Evolutionary conservation across 2,329 filamentous ascomycete species (phyloP), one percentile per base, ranked within the genome.

Genomic region (Penicillium vulpinum): DNA sequence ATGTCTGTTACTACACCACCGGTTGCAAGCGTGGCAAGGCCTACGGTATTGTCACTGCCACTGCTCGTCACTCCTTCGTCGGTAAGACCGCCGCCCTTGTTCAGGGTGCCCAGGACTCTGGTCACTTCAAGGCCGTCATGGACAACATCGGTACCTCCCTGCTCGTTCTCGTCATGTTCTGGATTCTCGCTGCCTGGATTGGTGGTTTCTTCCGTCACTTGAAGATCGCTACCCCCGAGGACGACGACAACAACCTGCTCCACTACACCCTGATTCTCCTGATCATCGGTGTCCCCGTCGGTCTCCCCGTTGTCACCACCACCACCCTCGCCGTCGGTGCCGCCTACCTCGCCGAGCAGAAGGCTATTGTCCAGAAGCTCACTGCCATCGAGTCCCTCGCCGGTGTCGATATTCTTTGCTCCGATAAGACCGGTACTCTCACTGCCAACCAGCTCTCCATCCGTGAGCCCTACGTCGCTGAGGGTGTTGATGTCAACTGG

Each of bases 81-180:
- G 88, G 88, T 78, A 86, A 85, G 74, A 91, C 88, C 66, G 88
- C 88, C 60, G 83, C 84, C 66, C 82, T 91, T 50, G 88, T 91
- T 49, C 85, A 90, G 78, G 88, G 88, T 64, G 88, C 88, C 64
- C 82, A 89, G 77, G 88, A 90, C 75, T 83, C 86, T 70, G 88
- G 88, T 78, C 87, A 90, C 77, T 90, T 90, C 84, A 90, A 91
- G 81, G 88, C 88, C 64, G 88, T 91, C 81, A 91, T 91, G 88
- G 87, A 91, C 83, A 88, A 84, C 71, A 91, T 91, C 70, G 88
- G 88, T 77, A 90, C 87, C 51, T 79, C 85, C 59, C 81, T 91
- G 55, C 81, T 91, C 66, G 87, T 91, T 67, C 80, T 91, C 61
- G 88, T 91, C 78, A 87, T 91, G 77, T 88, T 89, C 78, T 91